A percentile compares a stretch with the other conserved stretches of the same genome.
These are phyloP conservation scores for Malassezia furfur DNA, from an alignment of 1,284 basidiomycete species.

Conservation along the genomic window DNA sequence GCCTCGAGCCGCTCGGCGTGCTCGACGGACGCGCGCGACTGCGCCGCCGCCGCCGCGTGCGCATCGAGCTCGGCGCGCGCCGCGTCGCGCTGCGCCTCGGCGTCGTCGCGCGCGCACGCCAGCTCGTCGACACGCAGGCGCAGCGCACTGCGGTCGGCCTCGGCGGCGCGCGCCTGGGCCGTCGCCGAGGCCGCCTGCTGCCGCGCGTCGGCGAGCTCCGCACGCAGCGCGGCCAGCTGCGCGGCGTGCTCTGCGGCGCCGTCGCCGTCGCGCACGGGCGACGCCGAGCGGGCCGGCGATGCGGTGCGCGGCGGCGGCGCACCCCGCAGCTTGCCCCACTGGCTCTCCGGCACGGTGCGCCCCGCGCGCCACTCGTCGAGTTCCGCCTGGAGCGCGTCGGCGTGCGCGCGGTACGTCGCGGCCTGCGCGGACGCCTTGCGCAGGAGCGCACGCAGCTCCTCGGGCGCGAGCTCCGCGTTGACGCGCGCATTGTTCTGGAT, in stretches of 20 bases:
- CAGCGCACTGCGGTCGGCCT: background rate
- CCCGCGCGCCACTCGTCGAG: constrained; percentile 82
- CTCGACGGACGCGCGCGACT: background rate
- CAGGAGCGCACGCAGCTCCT: constrained; percentile 85
- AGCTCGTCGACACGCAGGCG: constrained; percentile 15
- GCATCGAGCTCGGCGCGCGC: background rate
- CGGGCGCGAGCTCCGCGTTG: constrained; percentile 92
- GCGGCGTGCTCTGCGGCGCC: background rate
- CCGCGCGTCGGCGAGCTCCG: background rate
- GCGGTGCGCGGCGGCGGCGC: background rate
- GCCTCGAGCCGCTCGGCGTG: constrained; percentile 6
- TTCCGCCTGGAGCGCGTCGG: constrained; percentile 84
- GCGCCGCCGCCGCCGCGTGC: background rate
- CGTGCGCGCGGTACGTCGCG: constrained; percentile 50
- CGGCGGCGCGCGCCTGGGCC: background rate
- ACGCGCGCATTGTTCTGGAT: constrained; percentile 99
- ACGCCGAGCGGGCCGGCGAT: background rate
- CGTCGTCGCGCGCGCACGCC: constrained; percentile 48
- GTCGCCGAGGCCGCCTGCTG: background rate
- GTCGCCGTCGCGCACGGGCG: background rate
- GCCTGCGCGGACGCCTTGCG: constrained; percentile 59
- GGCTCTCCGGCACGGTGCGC: constrained; percentile 62
- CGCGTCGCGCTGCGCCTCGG: background rate
- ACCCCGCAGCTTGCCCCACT: background rate
- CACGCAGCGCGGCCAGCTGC: background rate